Evolutionary conservation across 495 filamentous ascomycete genomes (phyloP).

Genomic region (Acidiella bohemica): DNA sequence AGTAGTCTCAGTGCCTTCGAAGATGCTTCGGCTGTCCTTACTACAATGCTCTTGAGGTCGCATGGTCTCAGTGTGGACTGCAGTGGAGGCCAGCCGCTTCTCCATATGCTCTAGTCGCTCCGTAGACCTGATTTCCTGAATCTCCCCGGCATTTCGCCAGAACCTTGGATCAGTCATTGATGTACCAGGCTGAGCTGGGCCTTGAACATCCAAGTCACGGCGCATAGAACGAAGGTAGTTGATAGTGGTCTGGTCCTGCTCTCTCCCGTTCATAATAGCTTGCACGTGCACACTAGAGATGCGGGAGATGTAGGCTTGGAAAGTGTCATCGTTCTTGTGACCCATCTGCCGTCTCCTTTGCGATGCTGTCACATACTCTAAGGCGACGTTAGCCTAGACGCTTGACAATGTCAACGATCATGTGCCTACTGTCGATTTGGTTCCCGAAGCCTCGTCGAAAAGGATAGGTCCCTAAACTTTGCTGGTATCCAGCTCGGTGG

Average conservation of each 20-base stretch:
- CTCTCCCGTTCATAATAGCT: constrained; percentile 1
- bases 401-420: not conserved
- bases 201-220: not conserved
- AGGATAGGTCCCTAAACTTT: not conserved
- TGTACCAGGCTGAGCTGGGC: not conserved
- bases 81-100: not conserved
- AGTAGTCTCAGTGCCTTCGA: not conserved
- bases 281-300: constrained; percentile 1
- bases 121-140: not conserved
- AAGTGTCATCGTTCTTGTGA: constrained; percentile 1
- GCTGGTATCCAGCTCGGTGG: not conserved
- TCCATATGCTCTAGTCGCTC: not conserved
- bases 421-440: constrained; percentile 1
- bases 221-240: not conserved
- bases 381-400: too few species aligned
- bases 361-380: not conserved
- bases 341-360: not conserved
- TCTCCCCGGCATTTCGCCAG: not conserved
- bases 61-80: not conserved
- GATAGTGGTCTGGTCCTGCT: not conserved
- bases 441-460: constrained; percentile 1
- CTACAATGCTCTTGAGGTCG: not conserved
- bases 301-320: constrained; percentile 2
- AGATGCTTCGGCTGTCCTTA: not conserved
- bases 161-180: not conserved